Evolutionary conservation across 805 yeast genomes (phyloP).

Genomic region (Wickerhamiella alocasiicola): DNA sequence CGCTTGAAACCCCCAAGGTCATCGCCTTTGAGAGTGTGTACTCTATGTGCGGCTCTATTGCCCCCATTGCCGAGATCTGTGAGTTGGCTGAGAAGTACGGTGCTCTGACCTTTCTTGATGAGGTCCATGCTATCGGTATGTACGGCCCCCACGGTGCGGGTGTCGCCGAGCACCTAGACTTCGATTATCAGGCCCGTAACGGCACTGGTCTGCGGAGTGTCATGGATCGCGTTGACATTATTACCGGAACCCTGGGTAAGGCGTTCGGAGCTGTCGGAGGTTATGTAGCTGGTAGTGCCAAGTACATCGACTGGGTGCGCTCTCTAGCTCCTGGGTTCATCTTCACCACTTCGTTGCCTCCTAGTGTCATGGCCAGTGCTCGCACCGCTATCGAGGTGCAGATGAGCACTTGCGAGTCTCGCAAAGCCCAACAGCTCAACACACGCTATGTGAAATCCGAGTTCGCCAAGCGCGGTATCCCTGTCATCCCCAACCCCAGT

Average conservation of each 20-base stretch:
- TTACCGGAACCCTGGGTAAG: slow-evolving; percentile 95
- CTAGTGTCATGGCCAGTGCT: slow-evolving; percentile 96
- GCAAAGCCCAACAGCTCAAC: slow-evolving; percentile 73
- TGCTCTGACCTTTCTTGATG: slow-evolving; percentile 92
- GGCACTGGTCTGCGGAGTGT: slow-evolving; percentile 52
- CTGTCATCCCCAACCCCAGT: slow-evolving; percentile 94
- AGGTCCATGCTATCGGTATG: slow-evolving; percentile 98
- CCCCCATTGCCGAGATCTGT: slow-evolving; percentile 85
- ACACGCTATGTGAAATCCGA: slow-evolving; percentile 73
- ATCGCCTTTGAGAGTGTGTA: slow-evolving; percentile 96
- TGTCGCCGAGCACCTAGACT: slow-evolving; percentile 93
- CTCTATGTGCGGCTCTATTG: slow-evolving; percentile 96
- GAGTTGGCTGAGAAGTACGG: slow-evolving; percentile 96
- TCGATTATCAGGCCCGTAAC: slow-evolving; percentile 53
- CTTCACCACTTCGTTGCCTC: slow-evolving; percentile 93
- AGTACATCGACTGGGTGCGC: slow-evolving; percentile 86
- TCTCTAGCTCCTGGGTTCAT: slow-evolving; percentile 96
- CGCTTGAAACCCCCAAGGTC: slow-evolving; percentile 78
- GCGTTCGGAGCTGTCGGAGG: slow-evolving; percentile 98
- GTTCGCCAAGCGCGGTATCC: slow-evolving; percentile 62
- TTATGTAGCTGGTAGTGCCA: slow-evolving; percentile 79
- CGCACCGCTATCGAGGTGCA: slow-evolving; percentile 76
- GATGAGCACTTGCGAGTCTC: slow-evolving; percentile 60
- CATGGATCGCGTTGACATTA: slow-evolving; percentile 84
- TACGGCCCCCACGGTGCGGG: slow-evolving; percentile 99